Percentiles rank a stretch among this genome's conserved stretches.
These are phyloP conservation scores for Aspergillus sp. DNA, from an alignment of 2,329 filamentous ascomycete species.

Conservation along the genomic window DNA sequence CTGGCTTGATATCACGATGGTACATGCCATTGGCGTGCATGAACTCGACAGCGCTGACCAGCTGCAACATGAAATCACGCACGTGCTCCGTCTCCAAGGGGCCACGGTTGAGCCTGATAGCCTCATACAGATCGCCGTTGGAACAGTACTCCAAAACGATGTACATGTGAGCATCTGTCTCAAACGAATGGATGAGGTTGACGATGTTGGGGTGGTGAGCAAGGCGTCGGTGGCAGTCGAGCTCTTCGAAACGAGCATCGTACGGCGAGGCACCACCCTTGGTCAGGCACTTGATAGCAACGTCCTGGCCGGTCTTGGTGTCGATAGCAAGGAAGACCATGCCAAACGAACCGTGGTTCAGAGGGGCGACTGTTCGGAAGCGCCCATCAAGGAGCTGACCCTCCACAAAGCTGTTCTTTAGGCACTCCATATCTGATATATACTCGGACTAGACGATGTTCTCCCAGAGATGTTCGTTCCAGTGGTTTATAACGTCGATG, in stretches of 20 bases:
- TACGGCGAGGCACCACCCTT: constrained; percentile 72
- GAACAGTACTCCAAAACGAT: constrained; percentile 93
- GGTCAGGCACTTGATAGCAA: constrained; percentile 95
- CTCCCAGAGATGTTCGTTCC: constrained; percentile 15
- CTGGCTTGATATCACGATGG: constrained; percentile 98
- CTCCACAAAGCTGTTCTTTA: constrained; percentile 39
- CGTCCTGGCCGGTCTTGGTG: constrained; percentile 70
- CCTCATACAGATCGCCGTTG: constrained; percentile 95
- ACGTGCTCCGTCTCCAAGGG: constrained; percentile 95
- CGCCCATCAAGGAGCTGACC: constrained; percentile 60
- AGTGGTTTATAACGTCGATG: constrained; percentile 8
- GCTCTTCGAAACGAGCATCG: constrained; percentile 68
- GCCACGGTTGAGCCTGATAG: constrained; percentile 83
- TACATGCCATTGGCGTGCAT: constrained; percentile 90
- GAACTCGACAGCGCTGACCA: constrained; percentile 84
- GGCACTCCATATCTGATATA: constrained; percentile 35
- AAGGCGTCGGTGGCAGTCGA: constrained; percentile 74
- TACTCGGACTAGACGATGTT: constrained; percentile 21
- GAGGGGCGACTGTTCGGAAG: constrained; percentile 85
- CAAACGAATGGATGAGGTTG: constrained; percentile 86
- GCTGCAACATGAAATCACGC: constrained; percentile 93
- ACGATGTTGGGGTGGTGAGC: constrained; percentile 86
- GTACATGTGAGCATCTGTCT: constrained; percentile 87
- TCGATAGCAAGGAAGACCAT: constrained; percentile 96
- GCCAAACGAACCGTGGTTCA: constrained; percentile 98